A percentile compares a stretch with the other conserved stretches of the same genome.
phyloP scores from a whole-genome alignment of 1,139 yeast genomes.

The Candida albicans region DNA sequence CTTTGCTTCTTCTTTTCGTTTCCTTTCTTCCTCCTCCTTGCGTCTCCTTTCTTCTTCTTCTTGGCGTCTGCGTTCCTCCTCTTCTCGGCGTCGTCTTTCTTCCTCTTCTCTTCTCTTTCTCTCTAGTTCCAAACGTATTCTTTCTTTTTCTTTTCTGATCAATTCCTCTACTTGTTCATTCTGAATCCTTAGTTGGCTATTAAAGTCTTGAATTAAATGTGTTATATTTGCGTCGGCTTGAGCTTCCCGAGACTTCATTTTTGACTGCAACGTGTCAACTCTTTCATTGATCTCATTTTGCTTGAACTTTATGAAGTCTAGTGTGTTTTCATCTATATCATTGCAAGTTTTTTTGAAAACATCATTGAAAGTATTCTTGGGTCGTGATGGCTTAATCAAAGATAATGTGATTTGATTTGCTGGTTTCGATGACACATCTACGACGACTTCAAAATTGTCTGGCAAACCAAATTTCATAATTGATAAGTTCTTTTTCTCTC shows the following conservation, averaged over 20 bases:
- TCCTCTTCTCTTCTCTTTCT: conserved; percentile 6
- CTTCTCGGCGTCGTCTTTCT: conserved; percentile 11
- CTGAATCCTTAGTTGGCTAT: conserved; percentile 16
- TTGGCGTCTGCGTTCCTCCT: conserved; percentile 13
- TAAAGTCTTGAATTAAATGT: conserved; percentile 6
- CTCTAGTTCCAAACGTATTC: conserved; percentile 17
- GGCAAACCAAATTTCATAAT: conserved; percentile 32
- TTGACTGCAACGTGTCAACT: not conserved
- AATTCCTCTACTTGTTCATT: conserved; percentile 18
- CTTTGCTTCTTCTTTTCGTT: conserved; percentile 15
- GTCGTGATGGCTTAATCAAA: conserved; percentile 3
- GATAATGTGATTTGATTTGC: conserved; percentile 1
- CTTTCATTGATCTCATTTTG: conserved; percentile 1
- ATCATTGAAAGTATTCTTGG: not conserved
- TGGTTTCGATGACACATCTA: conserved; percentile 10
- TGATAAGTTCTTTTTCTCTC: too few species aligned
- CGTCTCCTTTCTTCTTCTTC: conserved; percentile 12
- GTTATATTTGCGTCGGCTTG: conserved; percentile 9
- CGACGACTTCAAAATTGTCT: conserved; percentile 21
- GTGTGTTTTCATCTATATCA: conserved; percentile 9
- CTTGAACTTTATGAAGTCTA: not conserved
- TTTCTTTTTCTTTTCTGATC: conserved; percentile 19
- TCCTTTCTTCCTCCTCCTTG: conserved; percentile 16
- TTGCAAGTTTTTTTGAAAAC: conserved; percentile 8
- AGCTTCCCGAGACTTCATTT: conserved; percentile 2